Evolutionary conservation across 179 eudicot genomes (phyloP), one percentile per base, ranked within the genome.

Genomic region (Beta lomatogona): DNA sequence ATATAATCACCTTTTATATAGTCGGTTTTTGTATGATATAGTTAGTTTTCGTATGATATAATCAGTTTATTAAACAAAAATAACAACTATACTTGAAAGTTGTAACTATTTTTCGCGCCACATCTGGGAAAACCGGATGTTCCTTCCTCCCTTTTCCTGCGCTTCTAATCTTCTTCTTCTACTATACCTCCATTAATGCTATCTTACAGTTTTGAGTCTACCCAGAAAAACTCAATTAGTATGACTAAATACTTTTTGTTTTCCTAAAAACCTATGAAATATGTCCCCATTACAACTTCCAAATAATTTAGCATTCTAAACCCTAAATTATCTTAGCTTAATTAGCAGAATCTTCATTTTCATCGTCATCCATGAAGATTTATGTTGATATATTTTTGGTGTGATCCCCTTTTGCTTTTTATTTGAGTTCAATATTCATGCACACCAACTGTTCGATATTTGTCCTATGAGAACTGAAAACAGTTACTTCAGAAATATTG

Each of bases 381-480:
- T 13, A 50, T 25, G 5, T 14, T 54, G 14, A 12, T 22, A 72
- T 22, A 52, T 10, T 13, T 48, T 48, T 52, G 45, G 19, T 4
- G 22, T 72, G 19, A 21, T 25, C 15, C 4, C 41, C 13, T 21
- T 0, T 7, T 75, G 0, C 5, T 18, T 9, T 18, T 4, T 11
- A 10, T 6, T 76, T 36, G 9, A 12, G 13, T 7, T 11, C 18
- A 15, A 69, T 22, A 50, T 73, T 41, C 0, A 79, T 83, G 92
- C 90, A 83, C 83, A 73, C 88, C 84, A 91, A 71, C 65, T 88
- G 90, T 89, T 90, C 70, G 94, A 88, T 86, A 48, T 78, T 61
- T 84, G 79, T 86, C 74, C 81, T 82, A 4, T 46, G 69, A 70
- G 85, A 74, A 66, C 45, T 5, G 44, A n/a, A n/a, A 16, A 16